A percentile compares a stretch with the other conserved stretches of the same genome.
phyloP scores from a whole-genome alignment of 2,329 filamentous ascomycete genomes.

The Venturia pyrina region DNA sequence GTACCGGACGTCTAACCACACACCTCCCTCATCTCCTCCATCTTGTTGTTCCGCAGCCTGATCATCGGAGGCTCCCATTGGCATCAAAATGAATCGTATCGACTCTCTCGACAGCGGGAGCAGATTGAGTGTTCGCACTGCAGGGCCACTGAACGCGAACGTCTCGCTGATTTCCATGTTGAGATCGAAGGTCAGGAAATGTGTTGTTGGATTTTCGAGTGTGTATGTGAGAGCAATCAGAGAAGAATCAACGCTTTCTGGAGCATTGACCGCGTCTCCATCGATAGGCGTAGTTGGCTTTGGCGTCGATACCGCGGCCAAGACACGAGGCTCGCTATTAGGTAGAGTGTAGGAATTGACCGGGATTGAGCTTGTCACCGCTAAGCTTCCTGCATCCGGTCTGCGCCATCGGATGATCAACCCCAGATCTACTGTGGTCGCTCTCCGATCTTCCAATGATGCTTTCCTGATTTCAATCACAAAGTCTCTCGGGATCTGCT shows the following conservation, averaged over 20 bases:
- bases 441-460: slow-evolving; percentile 59
- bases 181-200: slow-evolving; percentile 88
- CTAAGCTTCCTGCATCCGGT: slow-evolving; percentile 23
- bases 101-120: slow-evolving; percentile 69
- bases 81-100: slow-evolving; percentile 64
- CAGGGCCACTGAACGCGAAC: slow-evolving; percentile 87
- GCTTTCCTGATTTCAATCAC: slow-evolving; percentile 13
- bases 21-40: neutral
- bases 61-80: slow-evolving; percentile 33
- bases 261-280: neutral
- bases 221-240: slow-evolving; percentile 46
- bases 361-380: slow-evolving; percentile 58
- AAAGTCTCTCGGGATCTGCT: slow-evolving; percentile 16
- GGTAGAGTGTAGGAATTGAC: slow-evolving; percentile 75
- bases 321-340: slow-evolving; percentile 75
- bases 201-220: slow-evolving; percentile 87
- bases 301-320: slow-evolving; percentile 38
- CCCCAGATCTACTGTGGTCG: slow-evolving; percentile 63
- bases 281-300: slow-evolving; percentile 8
- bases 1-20: slow-evolving; percentile 9
- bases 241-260: slow-evolving; percentile 14
- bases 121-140: slow-evolving; percentile 68
- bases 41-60: neutral
- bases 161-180: slow-evolving; percentile 86
- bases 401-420: slow-evolving; percentile 73